These are phyloP conservation scores for Fraxinus latifolia DNA, from an alignment of 305 asterid genomes.

Conservation along the genomic window DNA sequence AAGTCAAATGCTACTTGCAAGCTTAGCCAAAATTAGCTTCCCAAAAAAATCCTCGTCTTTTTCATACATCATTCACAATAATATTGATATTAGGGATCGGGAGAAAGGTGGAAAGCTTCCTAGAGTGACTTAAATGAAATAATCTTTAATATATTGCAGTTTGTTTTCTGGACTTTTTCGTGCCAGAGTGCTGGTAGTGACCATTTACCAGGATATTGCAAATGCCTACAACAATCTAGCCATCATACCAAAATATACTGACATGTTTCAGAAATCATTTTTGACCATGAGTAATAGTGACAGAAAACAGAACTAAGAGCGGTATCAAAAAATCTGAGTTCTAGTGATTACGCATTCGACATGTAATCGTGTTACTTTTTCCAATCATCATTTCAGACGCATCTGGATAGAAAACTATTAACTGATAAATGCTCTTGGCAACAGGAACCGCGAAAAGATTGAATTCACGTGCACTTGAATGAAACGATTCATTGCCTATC, in stretches of 20 bases:
- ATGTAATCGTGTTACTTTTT: not conserved
- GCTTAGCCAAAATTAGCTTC: not conserved
- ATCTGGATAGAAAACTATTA: not conserved
- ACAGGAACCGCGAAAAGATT: not conserved
- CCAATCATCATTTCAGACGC: not conserved
- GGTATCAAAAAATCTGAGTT: not conserved
- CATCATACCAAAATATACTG: not conserved
- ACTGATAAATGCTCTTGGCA: conserved; percentile 3
- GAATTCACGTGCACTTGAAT: conserved; percentile 10
- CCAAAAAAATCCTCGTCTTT: not conserved
- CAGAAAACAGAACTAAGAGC: not conserved
- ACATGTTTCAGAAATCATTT: not conserved
- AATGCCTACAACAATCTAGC: conserved; percentile 6
- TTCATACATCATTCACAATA: not conserved
- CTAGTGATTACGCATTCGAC: conserved; percentile 2
- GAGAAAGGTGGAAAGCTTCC: conserved; percentile 4
- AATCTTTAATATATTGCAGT: not conserved
- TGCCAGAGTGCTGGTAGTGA: not conserved
- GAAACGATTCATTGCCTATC: not conserved
- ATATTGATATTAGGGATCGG: not conserved
- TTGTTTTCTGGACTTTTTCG: conserved; percentile 1
- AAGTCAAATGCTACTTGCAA: conserved; percentile 13
- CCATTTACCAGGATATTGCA: conserved; percentile 6
- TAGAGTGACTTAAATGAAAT: conserved; percentile 2
- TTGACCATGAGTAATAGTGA: not conserved